phyloP scores from a whole-genome alignment of 78 protist species.

The Anaeramoeba ignava region DNA sequence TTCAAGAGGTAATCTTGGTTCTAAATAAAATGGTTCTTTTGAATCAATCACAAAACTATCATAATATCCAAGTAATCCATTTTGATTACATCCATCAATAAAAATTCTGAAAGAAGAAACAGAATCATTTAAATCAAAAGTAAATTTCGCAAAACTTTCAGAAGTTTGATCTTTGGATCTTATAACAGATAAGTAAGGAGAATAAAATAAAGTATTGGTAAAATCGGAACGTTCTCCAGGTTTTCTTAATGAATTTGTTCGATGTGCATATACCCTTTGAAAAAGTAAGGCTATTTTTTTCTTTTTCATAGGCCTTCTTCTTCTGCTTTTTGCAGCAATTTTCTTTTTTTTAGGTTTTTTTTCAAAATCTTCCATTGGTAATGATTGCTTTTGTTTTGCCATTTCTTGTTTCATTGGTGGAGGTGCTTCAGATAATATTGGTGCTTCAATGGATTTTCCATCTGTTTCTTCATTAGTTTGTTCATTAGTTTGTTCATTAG shows the following conservation, averaged over 20 bases:
- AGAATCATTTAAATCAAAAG: conserved; percentile 5
- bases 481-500: no score
- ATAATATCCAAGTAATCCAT: not conserved
- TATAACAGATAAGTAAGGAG: not conserved
- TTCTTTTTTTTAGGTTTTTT: no score
- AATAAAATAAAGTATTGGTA: not conserved
- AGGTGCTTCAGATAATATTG: no score
- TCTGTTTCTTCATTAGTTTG: no score
- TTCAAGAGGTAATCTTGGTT: not conserved
- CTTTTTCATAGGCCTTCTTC: no score
- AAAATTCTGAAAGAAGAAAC: conserved; percentile 14
- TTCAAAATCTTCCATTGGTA: no score
- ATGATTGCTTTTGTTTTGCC: no score
- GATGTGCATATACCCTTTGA: conserved; percentile 2
- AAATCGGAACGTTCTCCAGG: not conserved
- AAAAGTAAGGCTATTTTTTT: no score
- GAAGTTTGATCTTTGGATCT: not conserved
- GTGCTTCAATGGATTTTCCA: no score
- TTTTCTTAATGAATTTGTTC: not conserved
- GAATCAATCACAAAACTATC: not conserved
- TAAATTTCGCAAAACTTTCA: not conserved
- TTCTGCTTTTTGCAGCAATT: no score
- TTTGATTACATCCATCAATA: not conserved
- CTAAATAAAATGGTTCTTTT: not conserved
- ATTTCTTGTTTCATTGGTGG: no score